Conservation (phyloP, 176 grass and related monocot genomes). For the Miscanthus lutarioriparius region DNA sequence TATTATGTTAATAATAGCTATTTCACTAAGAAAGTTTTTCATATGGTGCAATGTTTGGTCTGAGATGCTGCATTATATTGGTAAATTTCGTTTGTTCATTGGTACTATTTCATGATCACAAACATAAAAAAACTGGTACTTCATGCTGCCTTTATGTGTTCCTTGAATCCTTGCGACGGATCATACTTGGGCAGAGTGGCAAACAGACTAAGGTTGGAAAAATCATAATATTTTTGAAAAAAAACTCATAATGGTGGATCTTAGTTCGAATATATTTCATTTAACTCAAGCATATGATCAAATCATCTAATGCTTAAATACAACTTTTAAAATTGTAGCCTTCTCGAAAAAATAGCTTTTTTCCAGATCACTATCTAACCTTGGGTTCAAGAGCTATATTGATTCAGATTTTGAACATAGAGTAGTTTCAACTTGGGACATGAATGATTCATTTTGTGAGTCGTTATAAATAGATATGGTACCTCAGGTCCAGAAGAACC, state of each 20-base stretch:
- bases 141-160: not conserved
- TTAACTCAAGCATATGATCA: constrained; percentile 13
- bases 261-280: constrained; percentile 16
- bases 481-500: constrained; percentile 91
- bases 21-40: not conserved
- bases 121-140: constrained; percentile 4
- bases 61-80: constrained; percentile 14
- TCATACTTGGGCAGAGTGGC: not conserved
- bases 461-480: constrained; percentile 30
- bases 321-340: not conserved
- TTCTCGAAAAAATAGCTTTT: not conserved
- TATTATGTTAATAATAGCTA: not conserved
- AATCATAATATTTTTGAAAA: not conserved
- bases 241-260: not conserved
- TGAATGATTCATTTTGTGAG: constrained; percentile 10
- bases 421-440: not conserved
- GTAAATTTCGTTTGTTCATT: not conserved
- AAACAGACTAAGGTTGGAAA: constrained; percentile 8
- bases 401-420: constrained; percentile 14
- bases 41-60: constrained; percentile 1
- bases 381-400: constrained; percentile 19
- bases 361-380: not conserved
- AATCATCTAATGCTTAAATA: not conserved
- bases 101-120: not conserved
- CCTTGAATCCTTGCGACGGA: not conserved